phyloP scores from a whole-genome alignment of 164 flowering plant species.

The Amborella trichopoda region DNA sequence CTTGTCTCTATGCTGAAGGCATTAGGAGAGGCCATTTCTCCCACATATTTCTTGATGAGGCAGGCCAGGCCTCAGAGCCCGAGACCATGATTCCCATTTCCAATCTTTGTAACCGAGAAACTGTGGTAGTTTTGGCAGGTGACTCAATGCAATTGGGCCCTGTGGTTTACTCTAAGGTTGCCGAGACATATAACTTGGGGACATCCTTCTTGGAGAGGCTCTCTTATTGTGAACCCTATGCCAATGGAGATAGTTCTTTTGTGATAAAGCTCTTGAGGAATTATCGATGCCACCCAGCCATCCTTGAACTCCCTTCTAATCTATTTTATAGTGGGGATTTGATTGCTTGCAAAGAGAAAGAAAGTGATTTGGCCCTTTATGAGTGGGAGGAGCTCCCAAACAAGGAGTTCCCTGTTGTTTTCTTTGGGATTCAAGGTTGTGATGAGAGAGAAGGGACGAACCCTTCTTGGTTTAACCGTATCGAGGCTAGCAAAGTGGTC shows the following conservation, averaged over 20 bases:
- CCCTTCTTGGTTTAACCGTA: slow-evolving; percentile 96
- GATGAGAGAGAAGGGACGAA: slow-evolving; percentile 96
- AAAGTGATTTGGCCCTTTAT: slow-evolving; percentile 6
- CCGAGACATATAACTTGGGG: slow-evolving; percentile 61
- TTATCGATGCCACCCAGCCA: slow-evolving; percentile 72
- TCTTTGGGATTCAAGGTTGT: slow-evolving; percentile 79
- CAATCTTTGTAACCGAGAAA: slow-evolving; percentile 31
- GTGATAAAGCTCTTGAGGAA: slow-evolving; percentile 68
- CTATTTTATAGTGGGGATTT: slow-evolving; percentile 75
- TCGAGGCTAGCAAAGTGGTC: slow-evolving; percentile 81
- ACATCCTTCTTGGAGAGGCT: slow-evolving; percentile 80
- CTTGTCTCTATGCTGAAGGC: slow-evolving; percentile 62
- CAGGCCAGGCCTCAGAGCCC: slow-evolving; percentile 98
- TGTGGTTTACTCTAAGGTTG: slow-evolving; percentile 54
- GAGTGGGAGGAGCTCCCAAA: slow-evolving; percentile 37
- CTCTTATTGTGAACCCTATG: slow-evolving; percentile 39
- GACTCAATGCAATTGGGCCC: slow-evolving; percentile 96
- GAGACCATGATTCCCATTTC: slow-evolving; percentile 80
- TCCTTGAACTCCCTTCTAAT: slow-evolving; percentile 63
- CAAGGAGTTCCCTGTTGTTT: slow-evolving; percentile 65
- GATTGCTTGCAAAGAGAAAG: slow-evolving; percentile 52
- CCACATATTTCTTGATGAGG: slow-evolving; percentile 87
- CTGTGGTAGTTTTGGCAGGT: slow-evolving; percentile 89
- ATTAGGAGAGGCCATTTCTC: slow-evolving; percentile 60
- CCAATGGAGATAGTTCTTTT: slow-evolving; percentile 34